Conservation (phyloP, 768 basidiomycete species). For the Floccularia luteovirens region DNA sequence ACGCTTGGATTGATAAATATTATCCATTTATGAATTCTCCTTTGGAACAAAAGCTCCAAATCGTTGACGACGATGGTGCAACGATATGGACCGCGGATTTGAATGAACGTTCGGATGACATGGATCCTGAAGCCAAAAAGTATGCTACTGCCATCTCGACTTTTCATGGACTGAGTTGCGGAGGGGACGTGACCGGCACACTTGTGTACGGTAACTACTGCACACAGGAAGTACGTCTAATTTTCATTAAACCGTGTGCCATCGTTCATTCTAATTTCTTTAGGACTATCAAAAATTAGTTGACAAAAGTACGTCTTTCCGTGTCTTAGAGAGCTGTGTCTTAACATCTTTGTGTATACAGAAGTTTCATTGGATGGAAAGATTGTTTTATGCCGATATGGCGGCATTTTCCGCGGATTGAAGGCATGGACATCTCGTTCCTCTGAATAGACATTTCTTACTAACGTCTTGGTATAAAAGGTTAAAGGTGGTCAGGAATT, state of each 20-base stretch:
- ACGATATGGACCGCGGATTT: conserved; percentile 66
- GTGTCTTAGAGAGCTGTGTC: too few relatives aligned
- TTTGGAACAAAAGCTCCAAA: conserved; percentile 57
- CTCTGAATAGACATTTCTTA: conserved; percentile 4
- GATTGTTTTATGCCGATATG: conserved; percentile 76
- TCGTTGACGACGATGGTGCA: conserved; percentile 48
- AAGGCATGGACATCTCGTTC: conserved; percentile 40
- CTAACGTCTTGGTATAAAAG: too few relatives aligned
- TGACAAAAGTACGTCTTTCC: too few relatives aligned
- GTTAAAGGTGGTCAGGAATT: conserved; percentile 78
- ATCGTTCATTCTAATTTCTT: neutral
- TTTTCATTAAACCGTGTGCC: neutral
- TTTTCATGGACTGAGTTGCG: conserved; percentile 80
- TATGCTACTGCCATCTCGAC: conserved; percentile 62
- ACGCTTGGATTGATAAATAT: conserved; percentile 82
- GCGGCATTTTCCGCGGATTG: conserved; percentile 72
- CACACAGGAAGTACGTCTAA: conserved; percentile 37
- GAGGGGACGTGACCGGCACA: conserved; percentile 66
- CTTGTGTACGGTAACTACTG: conserved; percentile 81
- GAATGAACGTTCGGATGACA: conserved; percentile 58
- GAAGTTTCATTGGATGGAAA: conserved; percentile 73
- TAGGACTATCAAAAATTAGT: conserved; percentile 48
- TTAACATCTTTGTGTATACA: too few relatives aligned
- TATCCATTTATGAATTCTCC: conserved; percentile 85
- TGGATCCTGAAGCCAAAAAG: conserved; percentile 65